Evolutionary conservation across 2,329 filamentous ascomycete species (phyloP), one percentile per base, ranked within the genome.

Genomic region (Acephala macrosclerotiorum): DNA sequence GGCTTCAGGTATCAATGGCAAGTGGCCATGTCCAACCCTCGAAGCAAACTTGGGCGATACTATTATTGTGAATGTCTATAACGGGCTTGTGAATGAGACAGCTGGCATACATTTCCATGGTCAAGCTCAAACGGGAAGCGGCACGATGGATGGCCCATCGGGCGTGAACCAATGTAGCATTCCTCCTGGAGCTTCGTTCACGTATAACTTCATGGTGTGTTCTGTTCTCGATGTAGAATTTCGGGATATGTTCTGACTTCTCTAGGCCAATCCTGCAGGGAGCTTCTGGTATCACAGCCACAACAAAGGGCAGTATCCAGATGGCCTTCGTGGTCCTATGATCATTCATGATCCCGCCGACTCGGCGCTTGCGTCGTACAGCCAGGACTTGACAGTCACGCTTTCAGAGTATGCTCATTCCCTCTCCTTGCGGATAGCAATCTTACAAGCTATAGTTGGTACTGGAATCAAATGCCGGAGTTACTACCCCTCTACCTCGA

Each of bases 51-150:
- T 58, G 59, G 63, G 63, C 12, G 63, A 65, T 36, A 61, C 35
- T 12, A 49, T 65, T 33, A 35, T 61, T 14, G 63, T 65, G 2
- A 53, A 62, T 61, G 40, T 61, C n/a, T 36, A 29, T 42, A 60
- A 60, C 22, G 42, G 58, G 14, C 58, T 60, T 22, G 35, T 22
- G 16, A 57, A 65, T n/a, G 60, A 65, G 26, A 58, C 57, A 9
- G 85, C 84, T 7, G 81, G 82, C 55, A 65, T 85, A 2, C 83
- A 81, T 74, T 90, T 85, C 74, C 88, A 90, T 74, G 88, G 88
- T 26, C 76, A 89, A 67, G 83, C 79, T 74, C 84, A 87, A 76
- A 78, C 82, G 71, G 79, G 79, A 42, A 87, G 83, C 1, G 79
- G 77, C 4, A 77, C 82, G 35, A 88, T 89, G 83, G 89, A 91